Evolutionary conservation across 225 moss, liverwort and hornwort species (phyloP).

Genomic region (Ulota crispa): DNA sequence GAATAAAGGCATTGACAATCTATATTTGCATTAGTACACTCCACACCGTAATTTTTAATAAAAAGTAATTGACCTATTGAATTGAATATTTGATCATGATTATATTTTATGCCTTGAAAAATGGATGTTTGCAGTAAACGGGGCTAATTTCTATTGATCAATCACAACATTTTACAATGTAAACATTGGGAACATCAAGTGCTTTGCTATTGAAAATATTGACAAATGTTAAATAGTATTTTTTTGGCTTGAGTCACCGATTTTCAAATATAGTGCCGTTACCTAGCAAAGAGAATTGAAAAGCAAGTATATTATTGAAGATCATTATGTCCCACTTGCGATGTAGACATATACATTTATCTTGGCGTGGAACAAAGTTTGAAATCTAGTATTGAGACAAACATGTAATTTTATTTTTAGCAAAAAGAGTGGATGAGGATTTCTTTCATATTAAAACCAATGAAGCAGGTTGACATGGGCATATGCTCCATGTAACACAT

Average conservation of each 20-base stretch:
- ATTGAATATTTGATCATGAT: accelerated
- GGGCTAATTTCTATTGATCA: not conserved
- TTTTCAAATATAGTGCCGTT: not conserved
- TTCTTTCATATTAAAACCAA: not conserved
- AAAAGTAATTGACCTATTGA: not conserved
- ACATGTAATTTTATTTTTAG: not conserved
- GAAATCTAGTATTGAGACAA: not conserved
- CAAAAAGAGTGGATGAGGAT: not conserved
- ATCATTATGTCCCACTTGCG: not conserved
- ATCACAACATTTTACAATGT: not conserved
- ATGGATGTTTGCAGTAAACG: accelerated
- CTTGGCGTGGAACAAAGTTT: not conserved
- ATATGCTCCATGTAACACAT: no score
- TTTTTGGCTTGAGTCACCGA: not conserved
- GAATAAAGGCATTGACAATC: accelerated
- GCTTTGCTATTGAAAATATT: accelerated
- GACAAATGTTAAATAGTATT: not conserved
- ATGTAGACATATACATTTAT: accelerated
- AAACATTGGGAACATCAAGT: accelerated
- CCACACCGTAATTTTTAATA: accelerated
- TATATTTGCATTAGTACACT: not conserved
- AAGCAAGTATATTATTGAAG: not conserved
- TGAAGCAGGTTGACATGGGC: not conserved
- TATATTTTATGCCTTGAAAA: accelerated
- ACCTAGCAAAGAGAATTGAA: not conserved